A percentile compares a stretch with the other conserved stretches of the same genome.
Evolutionary conservation across 2,329 filamentous ascomycete genomes (phyloP).

Genomic region (Xylariaceae sp.): DNA sequence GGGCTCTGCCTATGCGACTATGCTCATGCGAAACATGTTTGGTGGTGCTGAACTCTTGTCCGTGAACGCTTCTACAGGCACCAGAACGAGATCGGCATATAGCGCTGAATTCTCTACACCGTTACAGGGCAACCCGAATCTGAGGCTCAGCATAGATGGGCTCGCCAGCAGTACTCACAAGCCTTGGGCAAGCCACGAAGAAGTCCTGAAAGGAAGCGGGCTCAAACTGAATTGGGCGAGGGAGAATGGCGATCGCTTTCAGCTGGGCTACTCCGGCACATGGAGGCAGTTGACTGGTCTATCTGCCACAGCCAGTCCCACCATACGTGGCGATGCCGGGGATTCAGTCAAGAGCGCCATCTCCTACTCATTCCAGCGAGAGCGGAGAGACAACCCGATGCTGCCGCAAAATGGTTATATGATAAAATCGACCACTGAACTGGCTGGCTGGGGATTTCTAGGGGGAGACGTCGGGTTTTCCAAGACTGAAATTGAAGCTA

Average conservation of each 20-base stretch:
- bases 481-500: slow-evolving; percentile 82
- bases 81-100: slow-evolving; percentile 85
- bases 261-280: slow-evolving; percentile 70
- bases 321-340: slow-evolving; percentile 77
- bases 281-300: slow-evolving; percentile 89
- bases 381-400: slow-evolving; percentile 77
- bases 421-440: slow-evolving; percentile 67
- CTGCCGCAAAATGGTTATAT: slow-evolving; percentile 79
- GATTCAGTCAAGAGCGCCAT: slow-evolving; percentile 87
- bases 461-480: slow-evolving; percentile 89
- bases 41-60: slow-evolving; percentile 88
- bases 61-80: slow-evolving; percentile 81
- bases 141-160: slow-evolving; percentile 71
- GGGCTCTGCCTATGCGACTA: slow-evolving; percentile 85
- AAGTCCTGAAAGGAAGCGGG: slow-evolving; percentile 72
- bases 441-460: slow-evolving; percentile 82
- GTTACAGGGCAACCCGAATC: slow-evolving; percentile 75
- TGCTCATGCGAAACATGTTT: slow-evolving; percentile 85
- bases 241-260: slow-evolving; percentile 60
- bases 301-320: slow-evolving; percentile 67
- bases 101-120: slow-evolving; percentile 80
- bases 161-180: slow-evolving; percentile 82
- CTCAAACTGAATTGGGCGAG: slow-evolving; percentile 72
- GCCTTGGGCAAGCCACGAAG: slow-evolving; percentile 89
- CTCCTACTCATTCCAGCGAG: slow-evolving; percentile 72